Conservation (phyloP, 495 filamentous ascomycete genomes). For the Neurospora tetraspora region DNA sequence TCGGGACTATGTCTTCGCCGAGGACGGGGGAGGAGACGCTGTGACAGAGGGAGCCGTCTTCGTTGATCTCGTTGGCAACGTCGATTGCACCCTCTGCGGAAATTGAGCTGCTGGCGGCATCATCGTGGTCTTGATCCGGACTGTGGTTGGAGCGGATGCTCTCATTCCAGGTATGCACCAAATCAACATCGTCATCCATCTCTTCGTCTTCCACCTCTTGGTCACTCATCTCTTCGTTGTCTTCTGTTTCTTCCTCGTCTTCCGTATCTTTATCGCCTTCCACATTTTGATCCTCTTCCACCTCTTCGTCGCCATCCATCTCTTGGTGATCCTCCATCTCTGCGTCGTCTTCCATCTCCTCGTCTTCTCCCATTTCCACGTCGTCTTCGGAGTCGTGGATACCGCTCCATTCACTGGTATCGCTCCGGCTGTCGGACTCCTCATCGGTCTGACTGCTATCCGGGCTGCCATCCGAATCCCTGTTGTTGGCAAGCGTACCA, state of each 20-base stretch:
- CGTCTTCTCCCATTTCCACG: not conserved
- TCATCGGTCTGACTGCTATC: not conserved
- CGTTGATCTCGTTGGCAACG: not conserved
- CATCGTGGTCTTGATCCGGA: not conserved
- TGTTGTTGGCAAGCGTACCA: not conserved
- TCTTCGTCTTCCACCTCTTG: not conserved
- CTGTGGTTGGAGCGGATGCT: not conserved
- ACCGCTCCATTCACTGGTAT: not conserved
- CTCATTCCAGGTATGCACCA: not conserved
- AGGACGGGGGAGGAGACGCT: not conserved
- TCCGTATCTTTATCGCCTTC: not conserved
- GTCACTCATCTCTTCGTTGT: not conserved
- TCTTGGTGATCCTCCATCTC: not conserved
- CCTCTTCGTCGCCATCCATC: not conserved
- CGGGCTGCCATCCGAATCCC: not conserved
- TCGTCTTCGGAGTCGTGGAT: not conserved
- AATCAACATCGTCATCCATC: not conserved
- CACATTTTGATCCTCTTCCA: not conserved
- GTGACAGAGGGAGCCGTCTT: not conserved
- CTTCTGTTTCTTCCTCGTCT: not conserved
- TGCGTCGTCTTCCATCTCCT: not conserved
- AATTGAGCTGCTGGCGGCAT: not conserved
- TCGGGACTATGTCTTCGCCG: not conserved
- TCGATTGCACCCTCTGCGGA: not conserved
- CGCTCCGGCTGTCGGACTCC: not conserved